Base-by-base conservation (phyloP, 2,329 filamentous ascomycete species). In the Aspergillus terreus region DNA sequence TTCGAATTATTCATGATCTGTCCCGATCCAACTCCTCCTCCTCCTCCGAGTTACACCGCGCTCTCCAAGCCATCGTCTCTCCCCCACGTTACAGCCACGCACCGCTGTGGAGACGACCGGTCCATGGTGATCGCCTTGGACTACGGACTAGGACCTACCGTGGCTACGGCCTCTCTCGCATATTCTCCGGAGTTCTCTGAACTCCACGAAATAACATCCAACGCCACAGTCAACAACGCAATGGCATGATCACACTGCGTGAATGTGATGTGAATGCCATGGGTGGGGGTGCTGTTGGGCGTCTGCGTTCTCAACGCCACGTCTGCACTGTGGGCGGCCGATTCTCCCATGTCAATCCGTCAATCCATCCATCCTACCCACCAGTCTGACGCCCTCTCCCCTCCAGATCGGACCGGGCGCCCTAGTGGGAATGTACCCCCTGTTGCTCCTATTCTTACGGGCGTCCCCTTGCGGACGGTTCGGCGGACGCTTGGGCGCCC, bases 371-470 rank as follows among this genome's bases (percentile, higher is more conserved):
- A 38, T 17, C 35, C 35, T 38, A 38, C 35, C 35, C 35, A 38
- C 35, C 35, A 17, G 35, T 38, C 35, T 38, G 35, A 38, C 35
- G 35, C 35, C 35, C 35, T 38, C 35, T n/a, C 12, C 14, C 35
- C 35, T n/a, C 14, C 35, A 17, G 35, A n/a, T 17, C 35, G 14
- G 15, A 38, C 35, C 35, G 14, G 15, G 15, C 35, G 35, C 57
- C 55, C 57, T 59, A 59, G 55, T 58, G 57, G 57, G 57, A 59
- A 59, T 58, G 55, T 32, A 58, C 50, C 51, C 44, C 33, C 36
- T 25, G 19, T 35, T 32, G 25, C 44, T 19, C 6, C 23, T 23
- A 23, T 23, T 23, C 23, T 44, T 33, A 25, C 17, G 15, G 12
- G 32, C 15, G 49, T 33, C 17, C 25, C 41, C 27, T 30, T 30